These are phyloP conservation scores for Chrysophaeum taylorii DNA, from an alignment of 352 stramenopile genomes.

Conservation along the genomic window DNA sequence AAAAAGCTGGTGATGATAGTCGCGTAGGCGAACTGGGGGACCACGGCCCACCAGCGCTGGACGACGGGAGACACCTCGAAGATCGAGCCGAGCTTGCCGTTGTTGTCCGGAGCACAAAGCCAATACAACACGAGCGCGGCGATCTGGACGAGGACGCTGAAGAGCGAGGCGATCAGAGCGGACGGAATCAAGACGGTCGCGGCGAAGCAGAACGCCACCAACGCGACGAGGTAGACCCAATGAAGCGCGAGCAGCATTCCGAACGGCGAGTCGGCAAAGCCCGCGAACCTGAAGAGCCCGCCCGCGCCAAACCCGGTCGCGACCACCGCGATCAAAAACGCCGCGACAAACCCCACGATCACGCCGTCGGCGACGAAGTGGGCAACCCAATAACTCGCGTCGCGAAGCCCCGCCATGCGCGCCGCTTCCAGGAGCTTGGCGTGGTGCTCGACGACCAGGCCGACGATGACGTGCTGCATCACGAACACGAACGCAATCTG, in stretches of 20 bases:
- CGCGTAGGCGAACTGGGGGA: slow-evolving; percentile 5
- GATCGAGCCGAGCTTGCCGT: not conserved
- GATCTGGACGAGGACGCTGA: not conserved
- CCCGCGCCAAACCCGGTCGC: too few species aligned
- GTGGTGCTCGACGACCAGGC: not conserved
- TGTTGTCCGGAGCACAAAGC: not conserved
- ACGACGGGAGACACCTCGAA: not conserved
- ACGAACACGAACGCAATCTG: not conserved
- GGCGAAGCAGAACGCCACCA: not conserved
- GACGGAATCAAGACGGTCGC: not conserved
- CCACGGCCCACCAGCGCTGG: not conserved
- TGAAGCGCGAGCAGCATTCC: not conserved
- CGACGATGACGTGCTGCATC: slow-evolving; percentile 1
- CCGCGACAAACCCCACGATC: not conserved
- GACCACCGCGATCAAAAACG: not conserved
- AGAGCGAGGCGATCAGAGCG: not conserved
- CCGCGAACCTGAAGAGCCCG: not conserved
- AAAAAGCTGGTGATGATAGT: not conserved
- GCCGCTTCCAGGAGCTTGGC: not conserved
- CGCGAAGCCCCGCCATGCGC: not conserved
- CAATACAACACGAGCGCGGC: not conserved
- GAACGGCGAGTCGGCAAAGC: not conserved
- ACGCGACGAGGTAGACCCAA: not conserved
- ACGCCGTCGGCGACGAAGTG: slow-evolving; percentile 6
- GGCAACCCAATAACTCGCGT: not conserved